These are phyloP conservation scores for Ustilago cynodontis DNA, from an alignment of 1,284 basidiomycete genomes.

Conservation along the genomic window DNA sequence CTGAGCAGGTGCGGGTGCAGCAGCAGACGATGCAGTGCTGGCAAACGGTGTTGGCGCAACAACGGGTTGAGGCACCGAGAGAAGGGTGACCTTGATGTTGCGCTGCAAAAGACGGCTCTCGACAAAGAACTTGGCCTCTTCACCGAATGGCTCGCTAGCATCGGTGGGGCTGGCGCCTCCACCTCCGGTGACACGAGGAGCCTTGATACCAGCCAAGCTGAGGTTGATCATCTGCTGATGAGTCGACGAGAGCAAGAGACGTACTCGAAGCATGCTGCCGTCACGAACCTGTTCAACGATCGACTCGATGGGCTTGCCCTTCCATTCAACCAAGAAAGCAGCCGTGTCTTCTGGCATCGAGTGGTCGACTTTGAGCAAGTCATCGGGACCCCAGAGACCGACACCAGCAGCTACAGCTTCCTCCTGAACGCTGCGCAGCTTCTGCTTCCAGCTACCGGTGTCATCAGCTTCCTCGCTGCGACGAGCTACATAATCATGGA, in stretches of 20 bases:
- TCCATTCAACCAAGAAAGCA: constrained; percentile 89
- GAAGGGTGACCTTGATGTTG: constrained; percentile 83
- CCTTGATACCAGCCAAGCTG: constrained; percentile 63
- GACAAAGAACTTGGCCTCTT: constrained; percentile 90
- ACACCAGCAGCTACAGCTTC: constrained; percentile 82
- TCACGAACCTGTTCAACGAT: constrained; percentile 92
- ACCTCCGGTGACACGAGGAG: constrained; percentile 58
- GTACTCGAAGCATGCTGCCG: constrained; percentile 88
- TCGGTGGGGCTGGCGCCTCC: constrained; percentile 58
- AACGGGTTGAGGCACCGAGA: constrained; percentile 79
- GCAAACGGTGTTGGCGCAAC: constrained; percentile 79
- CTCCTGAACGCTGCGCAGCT: constrained; percentile 77
- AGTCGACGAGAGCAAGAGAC: constrained; percentile 86
- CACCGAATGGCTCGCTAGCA: constrained; percentile 62
- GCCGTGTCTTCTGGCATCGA: constrained; percentile 90
- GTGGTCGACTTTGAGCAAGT: constrained; percentile 74
- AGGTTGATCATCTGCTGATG: constrained; percentile 87
- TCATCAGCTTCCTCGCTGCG: constrained; percentile 70
- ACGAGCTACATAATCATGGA: constrained; percentile 81
- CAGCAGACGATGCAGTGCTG: constrained; percentile 72
- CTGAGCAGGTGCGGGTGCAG: constrained; percentile 72
- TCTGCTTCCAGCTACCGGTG: constrained; percentile 83
- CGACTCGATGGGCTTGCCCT: constrained; percentile 89
- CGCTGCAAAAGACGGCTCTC: constrained; percentile 93
- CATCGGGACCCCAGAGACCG: constrained; percentile 87